Conservation (phyloP, 495 filamentous ascomycete genomes). For the Daldinia grandis region DNA sequence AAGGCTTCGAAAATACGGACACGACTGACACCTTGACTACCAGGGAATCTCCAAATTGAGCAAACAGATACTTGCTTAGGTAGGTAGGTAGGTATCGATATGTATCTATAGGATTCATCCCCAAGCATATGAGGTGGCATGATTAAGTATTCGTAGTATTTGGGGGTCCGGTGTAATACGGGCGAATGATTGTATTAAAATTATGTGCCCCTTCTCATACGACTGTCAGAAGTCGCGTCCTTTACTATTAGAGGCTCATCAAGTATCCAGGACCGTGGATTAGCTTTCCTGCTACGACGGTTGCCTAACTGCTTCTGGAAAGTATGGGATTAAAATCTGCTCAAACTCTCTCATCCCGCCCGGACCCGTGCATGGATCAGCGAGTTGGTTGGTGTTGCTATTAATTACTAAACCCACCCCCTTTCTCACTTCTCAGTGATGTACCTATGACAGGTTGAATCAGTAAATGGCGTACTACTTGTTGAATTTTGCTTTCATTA, state of each 20-base stretch:
- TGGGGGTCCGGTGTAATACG: neutral
- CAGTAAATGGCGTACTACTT: too few species aligned
- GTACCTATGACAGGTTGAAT: neutral
- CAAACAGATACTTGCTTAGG: neutral
- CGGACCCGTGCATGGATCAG: slow-evolving; percentile 3
- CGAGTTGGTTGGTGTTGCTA: neutral
- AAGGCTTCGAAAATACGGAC: neutral
- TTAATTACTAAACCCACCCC: neutral
- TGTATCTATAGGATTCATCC: neutral
- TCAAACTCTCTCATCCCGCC: slow-evolving; percentile 27
- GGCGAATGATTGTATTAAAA: neutral
- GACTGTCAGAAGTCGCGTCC: neutral
- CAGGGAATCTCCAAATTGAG: neutral
- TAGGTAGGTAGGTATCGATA: too few species aligned
- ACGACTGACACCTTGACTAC: neutral
- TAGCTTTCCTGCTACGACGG: neutral
- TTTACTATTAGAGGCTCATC: slow-evolving; percentile 23
- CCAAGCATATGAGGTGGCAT: neutral
- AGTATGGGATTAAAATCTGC: slow-evolving; percentile 30
- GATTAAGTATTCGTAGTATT: neutral
- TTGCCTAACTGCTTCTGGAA: slow-evolving; percentile 21
- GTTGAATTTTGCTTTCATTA: neutral
- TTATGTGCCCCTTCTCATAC: neutral
- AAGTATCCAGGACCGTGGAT: slow-evolving; percentile 14
- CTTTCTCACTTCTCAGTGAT: neutral